Evolutionary conservation across 2,329 filamentous ascomycete species (phyloP), one percentile per base, ranked within the genome.

Genomic region (Beauveria asiatica): DNA sequence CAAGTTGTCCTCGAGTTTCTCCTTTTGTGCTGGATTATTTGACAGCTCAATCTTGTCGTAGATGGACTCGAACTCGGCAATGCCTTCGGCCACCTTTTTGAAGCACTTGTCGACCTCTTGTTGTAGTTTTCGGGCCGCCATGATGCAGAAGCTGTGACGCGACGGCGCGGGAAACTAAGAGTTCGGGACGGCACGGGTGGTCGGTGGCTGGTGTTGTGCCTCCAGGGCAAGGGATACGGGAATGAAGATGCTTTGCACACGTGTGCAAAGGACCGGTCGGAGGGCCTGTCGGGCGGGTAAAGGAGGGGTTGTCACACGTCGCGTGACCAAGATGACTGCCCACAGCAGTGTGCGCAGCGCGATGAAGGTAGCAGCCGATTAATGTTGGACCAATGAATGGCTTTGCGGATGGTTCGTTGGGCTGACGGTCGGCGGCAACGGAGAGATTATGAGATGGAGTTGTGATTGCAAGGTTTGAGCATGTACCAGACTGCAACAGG

Each of bases 81-180:
- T 92, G 58, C 94, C 94, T 79, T 97, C 93, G 52, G 85, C 83
- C 70, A 97, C 92, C 82, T 96, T 96, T 78, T 99, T 99, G 85
- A 97, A 97, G 84, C 91, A 96, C 80, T 97, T 96, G 73, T 99
- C 94, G 70, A 97, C 93, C 79, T 99, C 94, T 79, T 97, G 92
- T 75, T 94, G 90, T 69, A 96, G 84, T 82, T 99, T 99, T 74
- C 94, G 86, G 74, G 90, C 90, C 69, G 94, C 91, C 94, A 99
- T 99, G 69, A 75, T 82, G 76, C 66, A 64, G 67, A 64, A 21
- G 46, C 61, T 57, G 60, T 13, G 42, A 39, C 45, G 46, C 17
- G 21, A 37, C 45, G 59, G 25, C 30, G 45, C 45, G 45, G 45
- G 19, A 50, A 33, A 17, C 30, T 55, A 13, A 19, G 11, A 6